Evolutionary conservation across 805 yeast genomes (phyloP), one percentile per base, ranked within the genome.

Genomic region (Lipomyces chichibuensis): DNA sequence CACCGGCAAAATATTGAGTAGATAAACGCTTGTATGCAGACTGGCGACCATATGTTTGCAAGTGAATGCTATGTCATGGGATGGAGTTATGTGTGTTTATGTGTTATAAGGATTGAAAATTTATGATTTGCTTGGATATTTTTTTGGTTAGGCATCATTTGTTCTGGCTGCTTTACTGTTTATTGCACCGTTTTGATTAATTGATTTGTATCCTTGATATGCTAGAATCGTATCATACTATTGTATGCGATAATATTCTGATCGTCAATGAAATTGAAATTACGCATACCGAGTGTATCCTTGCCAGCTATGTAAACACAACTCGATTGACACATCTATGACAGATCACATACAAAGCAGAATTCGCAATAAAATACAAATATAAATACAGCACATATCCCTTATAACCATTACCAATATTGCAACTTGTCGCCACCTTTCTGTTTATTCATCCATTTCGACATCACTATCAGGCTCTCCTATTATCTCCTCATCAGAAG

Each of bases 401-500:
- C 17, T 25, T 0, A n/a, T 25, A 5, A 52, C 17, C 55, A 52
- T 52, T 25, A n/a, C 9, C 23, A 43, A 37, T 37, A 37, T 37
- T 29, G 32, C 39, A 11, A 11, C 5, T 13, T 4, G 39, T 37
- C 14, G 3, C 17, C 11, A 37, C 14, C 39, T 37, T n/a, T n/a
- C 49, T n/a, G 49, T n/a, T 20, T 62, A 61, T 27, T 64, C 70
- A 20, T 66, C 67, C 20, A 49, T 53, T 20, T 53, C 71, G n/a
- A n/a, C 63, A 25, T 54, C 65, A 17, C 52, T 64, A 2, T 57
- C 64, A 17, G 9, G 17, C 3, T 29, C 55, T 14, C n/a, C 33
- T 9, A 23, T 20, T n/a, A 23, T 7, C 49, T 53, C 61, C 9
- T 64, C 53, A 55, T 52, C 55, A 13, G 49, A 43, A 20, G 17